Conservation (phyloP, 2,329 filamentous ascomycete genomes). For the Fusarium sp. region DNA sequence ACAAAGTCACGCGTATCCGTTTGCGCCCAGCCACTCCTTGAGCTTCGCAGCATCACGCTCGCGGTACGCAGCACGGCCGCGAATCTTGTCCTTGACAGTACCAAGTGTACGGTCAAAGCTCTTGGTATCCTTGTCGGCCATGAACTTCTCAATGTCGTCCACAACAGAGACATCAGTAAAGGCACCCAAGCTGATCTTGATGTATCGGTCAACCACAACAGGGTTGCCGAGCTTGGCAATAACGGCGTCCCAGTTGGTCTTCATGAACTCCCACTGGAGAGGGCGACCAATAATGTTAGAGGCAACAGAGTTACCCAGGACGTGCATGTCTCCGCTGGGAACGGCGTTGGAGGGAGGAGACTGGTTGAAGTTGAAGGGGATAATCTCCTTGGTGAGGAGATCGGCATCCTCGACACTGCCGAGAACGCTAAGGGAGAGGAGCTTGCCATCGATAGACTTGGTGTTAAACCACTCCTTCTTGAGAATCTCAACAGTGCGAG, state of each 20-base stretch:
- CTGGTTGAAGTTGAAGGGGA: slow-evolving; percentile 78
- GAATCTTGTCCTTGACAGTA: slow-evolving; percentile 85
- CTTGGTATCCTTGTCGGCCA: slow-evolving; percentile 82
- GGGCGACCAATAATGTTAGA: slow-evolving; percentile 75
- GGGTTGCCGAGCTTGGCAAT: slow-evolving; percentile 79
- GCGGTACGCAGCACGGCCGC: slow-evolving; percentile 82
- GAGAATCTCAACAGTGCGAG: slow-evolving; percentile 72
- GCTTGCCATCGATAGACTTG: slow-evolving; percentile 87
- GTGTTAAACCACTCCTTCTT: slow-evolving; percentile 86
- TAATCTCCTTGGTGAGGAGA: slow-evolving; percentile 71
- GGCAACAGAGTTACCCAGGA: slow-evolving; percentile 75
- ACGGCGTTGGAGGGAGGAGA: slow-evolving; percentile 69
- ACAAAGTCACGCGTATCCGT: slow-evolving; percentile 54
- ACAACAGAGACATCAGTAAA: slow-evolving; percentile 75
- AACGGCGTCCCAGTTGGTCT: slow-evolving; percentile 80
- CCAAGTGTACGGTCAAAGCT: slow-evolving; percentile 86
- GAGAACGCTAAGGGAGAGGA: slow-evolving; percentile 79
- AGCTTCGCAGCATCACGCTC: slow-evolving; percentile 75
- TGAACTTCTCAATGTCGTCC: slow-evolving; percentile 83
- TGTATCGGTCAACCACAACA: slow-evolving; percentile 86
- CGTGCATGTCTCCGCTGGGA: slow-evolving; percentile 85
- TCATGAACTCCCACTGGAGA: slow-evolving; percentile 84
- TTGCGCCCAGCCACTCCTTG: slow-evolving; percentile 76
- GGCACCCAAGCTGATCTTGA: slow-evolving; percentile 77
- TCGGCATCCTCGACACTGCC: slow-evolving; percentile 74